These are phyloP conservation scores for Voacanga thouarsii DNA, from an alignment of 257 asterid species.

Conservation along the genomic window DNA sequence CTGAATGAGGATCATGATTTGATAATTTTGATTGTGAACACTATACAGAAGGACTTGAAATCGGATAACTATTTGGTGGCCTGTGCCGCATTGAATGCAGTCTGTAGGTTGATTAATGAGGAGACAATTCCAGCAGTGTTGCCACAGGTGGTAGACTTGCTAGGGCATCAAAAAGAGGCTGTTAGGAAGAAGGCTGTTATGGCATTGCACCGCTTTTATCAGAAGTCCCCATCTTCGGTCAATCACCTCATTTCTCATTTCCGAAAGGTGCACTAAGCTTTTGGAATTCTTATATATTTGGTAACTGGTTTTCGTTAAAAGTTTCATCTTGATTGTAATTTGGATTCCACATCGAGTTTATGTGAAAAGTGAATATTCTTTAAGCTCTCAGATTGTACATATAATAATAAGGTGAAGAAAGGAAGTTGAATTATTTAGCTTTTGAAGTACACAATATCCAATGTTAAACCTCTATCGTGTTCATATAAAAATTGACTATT, in stretches of 20 bases:
- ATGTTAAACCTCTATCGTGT: not conserved
- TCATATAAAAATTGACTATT: not conserved
- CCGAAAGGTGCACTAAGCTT: constrained; percentile 61
- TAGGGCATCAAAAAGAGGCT: constrained; percentile 85
- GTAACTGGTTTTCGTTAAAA: not conserved
- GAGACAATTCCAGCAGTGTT: constrained; percentile 97
- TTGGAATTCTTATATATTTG: not conserved
- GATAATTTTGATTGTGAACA: constrained; percentile 88
- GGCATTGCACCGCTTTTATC: constrained; percentile 92
- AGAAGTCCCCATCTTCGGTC: constrained; percentile 78
- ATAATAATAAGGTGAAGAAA: not conserved
- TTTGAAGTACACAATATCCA: not conserved
- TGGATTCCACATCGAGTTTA: not conserved
- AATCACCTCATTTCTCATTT: constrained; percentile 78
- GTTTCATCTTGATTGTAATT: not conserved
- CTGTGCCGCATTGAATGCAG: constrained; percentile 83
- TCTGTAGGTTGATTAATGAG: constrained; percentile 89
- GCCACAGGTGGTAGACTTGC: constrained; percentile 83
- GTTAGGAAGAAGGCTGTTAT: constrained; percentile 96
- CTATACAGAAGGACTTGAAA: constrained; percentile 96
- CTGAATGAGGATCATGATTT: constrained; percentile 92
- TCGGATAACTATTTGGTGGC: constrained; percentile 87
- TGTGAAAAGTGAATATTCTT: not conserved
- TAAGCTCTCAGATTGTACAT: not conserved
- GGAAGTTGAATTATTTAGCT: not conserved